A percentile compares a stretch with the other conserved stretches of the same genome.
phyloP scores from a whole-genome alignment of 768 basidiomycete genomes.

The Jaapia argillacea region DNA sequence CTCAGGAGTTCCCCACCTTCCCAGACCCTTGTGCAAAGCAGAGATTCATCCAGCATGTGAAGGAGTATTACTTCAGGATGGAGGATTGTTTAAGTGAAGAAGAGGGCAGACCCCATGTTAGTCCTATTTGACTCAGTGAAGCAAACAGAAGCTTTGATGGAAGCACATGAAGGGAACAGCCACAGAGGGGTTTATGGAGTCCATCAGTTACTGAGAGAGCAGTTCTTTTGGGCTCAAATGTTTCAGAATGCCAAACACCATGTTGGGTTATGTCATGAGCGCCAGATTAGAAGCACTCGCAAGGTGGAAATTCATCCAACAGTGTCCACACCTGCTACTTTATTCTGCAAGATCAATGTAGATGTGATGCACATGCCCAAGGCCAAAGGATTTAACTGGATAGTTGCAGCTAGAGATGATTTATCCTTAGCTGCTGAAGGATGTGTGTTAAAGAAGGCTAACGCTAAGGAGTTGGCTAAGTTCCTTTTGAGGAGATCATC shows the following conservation, averaged over 20 bases:
- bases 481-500: constrained; percentile 15
- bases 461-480: constrained; percentile 7
- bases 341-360: no score
- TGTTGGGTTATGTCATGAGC: constrained; percentile 8
- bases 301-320: no score
- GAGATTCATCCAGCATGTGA: constrained; percentile 5
- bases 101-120: neutral
- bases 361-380: neutral
- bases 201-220: constrained; percentile 3
- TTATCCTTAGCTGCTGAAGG: constrained; percentile 19
- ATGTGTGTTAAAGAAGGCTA: constrained; percentile 10
- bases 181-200: constrained; percentile 9
- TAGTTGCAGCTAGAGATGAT: constrained; percentile 20
- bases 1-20: constrained; percentile 13
- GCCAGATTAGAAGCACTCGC: no score
- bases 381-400: constrained; percentile 9
- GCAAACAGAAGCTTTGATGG: constrained; percentile 4
- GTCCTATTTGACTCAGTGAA: no score
- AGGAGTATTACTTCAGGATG: constrained; percentile 7
- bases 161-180: constrained; percentile 13
- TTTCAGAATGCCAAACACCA: constrained; percentile 4
- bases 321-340: no score
- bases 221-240: constrained; percentile 12
- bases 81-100: constrained; percentile 1
- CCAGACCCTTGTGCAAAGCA: constrained; percentile 24